Base-by-base conservation (phyloP, 768 basidiomycete genomes). In the Heimioporus sp. region DNA sequence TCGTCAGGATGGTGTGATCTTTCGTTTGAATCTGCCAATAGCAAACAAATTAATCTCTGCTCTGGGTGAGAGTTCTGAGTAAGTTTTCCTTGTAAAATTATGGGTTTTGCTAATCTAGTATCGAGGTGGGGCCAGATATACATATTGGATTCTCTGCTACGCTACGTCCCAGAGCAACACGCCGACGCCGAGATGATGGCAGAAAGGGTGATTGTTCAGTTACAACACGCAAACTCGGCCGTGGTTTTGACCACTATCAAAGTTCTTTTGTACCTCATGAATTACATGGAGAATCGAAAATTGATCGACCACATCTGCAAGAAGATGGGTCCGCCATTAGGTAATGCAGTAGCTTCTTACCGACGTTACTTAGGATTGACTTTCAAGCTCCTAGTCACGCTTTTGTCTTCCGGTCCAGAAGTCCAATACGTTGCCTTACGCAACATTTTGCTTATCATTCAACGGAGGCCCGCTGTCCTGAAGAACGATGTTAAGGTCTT, bases 201-300 rank as follows among this genome's bases (percentile, higher is more conserved):
- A n/a, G 97, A 99, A 68, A 87, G 96, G 31, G 89, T 99, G 57
- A 84, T 94, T 42, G 80, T 93, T 43, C 89, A 98, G 60, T 76
- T 99, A 24, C 92, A 97, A 64, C 96, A 98, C 66, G 93, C 94
- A n/a, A 99, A 99, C 68, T 95, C 93, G 24, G 97, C 97, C 3
- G 97, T 99, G n/a, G 94, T 98, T 11, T 76, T 99, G 48, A 98
- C 96, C n/a, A 90, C 94, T 13, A 91, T 98, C 79, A 98, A 99
- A 73, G 86, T 90, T 49, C 78, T 98, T 21, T 76, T 98, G 17
- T 98, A 96, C 65, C 76, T 98, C 53, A 98, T 99, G 96, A 99
- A 98, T 70, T 98, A 99, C 71, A 98, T 98, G 90, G 89, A 92
- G 55, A 87, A 90, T 66, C 82, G 90, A 52, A 80, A 77, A 38